phyloP scores from a whole-genome alignment of 208 protist genomes.

The Acanthamoeba polyphaga region DNA sequence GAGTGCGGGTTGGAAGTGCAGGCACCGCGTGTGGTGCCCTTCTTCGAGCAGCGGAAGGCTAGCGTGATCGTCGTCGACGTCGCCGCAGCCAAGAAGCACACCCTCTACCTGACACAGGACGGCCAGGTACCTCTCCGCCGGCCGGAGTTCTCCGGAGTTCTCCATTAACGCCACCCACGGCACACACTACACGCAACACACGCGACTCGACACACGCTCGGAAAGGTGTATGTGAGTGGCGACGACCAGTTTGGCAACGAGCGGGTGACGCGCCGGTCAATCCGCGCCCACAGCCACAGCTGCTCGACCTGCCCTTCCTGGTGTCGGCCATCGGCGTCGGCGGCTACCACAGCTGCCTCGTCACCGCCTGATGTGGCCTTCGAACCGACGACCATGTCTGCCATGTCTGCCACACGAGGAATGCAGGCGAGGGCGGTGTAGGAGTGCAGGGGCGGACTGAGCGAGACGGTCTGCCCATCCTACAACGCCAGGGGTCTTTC shows the following conservation, averaged over 20 bases:
- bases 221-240: background rate
- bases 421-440: too few relatives aligned
- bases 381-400: too few relatives aligned
- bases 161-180: too few relatives aligned
- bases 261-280: background rate
- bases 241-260: slow-evolving; percentile 41
- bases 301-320: background rate
- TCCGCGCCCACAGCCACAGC: background rate
- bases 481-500: too few relatives aligned
- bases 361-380: too few relatives aligned
- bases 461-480: too few relatives aligned
- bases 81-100: slow-evolving; percentile 37
- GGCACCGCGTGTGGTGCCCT: background rate
- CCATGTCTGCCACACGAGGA: too few relatives aligned
- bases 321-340: background rate
- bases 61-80: background rate
- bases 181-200: background rate
- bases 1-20: background rate
- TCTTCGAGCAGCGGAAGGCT: background rate
- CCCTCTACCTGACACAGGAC: background rate
- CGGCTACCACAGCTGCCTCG: slow-evolving; percentile 20
- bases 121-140: background rate
- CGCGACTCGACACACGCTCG: background rate
- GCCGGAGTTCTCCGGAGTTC: background rate
- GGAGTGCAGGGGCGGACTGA: too few relatives aligned